Evolutionary conservation across 352 stramenopile species (phyloP), one percentile per base, ranked within the genome.

Genomic region (Globisporangium polare): DNA sequence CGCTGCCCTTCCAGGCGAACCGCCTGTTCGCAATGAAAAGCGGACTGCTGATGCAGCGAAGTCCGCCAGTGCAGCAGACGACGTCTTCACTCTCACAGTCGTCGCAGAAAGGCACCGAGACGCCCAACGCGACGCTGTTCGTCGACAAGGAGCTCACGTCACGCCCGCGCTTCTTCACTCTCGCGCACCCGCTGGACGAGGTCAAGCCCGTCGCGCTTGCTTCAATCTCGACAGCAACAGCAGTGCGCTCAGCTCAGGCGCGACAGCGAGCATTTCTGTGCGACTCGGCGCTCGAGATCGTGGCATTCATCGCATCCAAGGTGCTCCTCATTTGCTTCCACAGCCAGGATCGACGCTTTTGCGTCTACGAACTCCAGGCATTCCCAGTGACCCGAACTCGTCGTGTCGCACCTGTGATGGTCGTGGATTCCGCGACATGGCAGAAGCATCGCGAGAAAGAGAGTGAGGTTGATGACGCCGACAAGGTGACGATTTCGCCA

Each of bases 1-100:
- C 85, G 27, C 63, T 94, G 29, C 83, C 85, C 0, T 94, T 92
- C 69, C 80, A 90, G 42, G 79, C 83, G 18, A 86, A 77, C 53
- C 69, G 65, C 6, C 62, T 94, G 4, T 73, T 88, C 26, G 68
- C 83, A 3, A 70, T 89, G 29, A 61, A 71, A 0, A 50, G 62
- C 3, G 83, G 85, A 0, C 31, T 94, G 26, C 52, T 94, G 1
- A 22, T 94, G n/a, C 80, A 94, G 52, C 71, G 85, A 29, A 88
- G 74, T 53, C 68, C 73, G 5, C 63, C 73, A 2, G 58, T 66
- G 2, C 62, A 72, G 26, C 42, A 73, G 27, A 42, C 65, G 4
- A 65, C 57, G 7, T 77, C 61, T n/a, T 12, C 26, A 2, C 26
- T 37, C 2, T 58, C 47, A 2, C 46, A 26, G 3, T 17, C 22